Conservation (phyloP, 257 asterid species). For the Galeopsis tetrahit region DNA sequence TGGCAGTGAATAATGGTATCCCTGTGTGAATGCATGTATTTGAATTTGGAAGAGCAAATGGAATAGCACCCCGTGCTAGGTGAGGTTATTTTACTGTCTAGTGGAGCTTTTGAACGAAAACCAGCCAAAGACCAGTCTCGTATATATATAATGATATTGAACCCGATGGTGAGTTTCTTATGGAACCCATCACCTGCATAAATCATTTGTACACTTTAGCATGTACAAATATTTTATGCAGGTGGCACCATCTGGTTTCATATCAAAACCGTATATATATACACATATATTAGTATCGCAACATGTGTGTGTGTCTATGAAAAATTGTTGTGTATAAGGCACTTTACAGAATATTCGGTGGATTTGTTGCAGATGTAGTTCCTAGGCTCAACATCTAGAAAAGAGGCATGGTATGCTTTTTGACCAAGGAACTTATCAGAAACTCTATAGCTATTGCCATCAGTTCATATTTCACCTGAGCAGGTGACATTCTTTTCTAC, state of each 20-base stretch:
- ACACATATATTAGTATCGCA: conserved; percentile 5
- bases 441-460: conserved; percentile 92
- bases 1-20: conserved; percentile 52
- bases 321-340: conserved; percentile 99
- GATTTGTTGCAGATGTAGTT: conserved; percentile 94
- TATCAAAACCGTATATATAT: too few relatives aligned
- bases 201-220: too few relatives aligned
- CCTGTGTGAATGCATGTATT: conserved; percentile 90
- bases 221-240: too few relatives aligned
- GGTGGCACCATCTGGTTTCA: too few relatives aligned
- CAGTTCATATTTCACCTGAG: conserved; percentile 82
- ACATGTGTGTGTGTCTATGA: conserved; percentile 32
- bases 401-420: conserved; percentile 92
- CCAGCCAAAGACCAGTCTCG: conserved; percentile 6
- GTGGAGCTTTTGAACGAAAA: conserved; percentile 4
- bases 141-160: too few relatives aligned
- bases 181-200: too few relatives aligned
- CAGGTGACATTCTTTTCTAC: conserved; percentile 67
- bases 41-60: conserved; percentile 98
- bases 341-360: conserved; percentile 91
- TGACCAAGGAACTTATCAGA: conserved; percentile 76
- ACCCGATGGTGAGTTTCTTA: too few relatives aligned
- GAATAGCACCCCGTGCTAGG: conserved; percentile 99
- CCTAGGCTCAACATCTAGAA: conserved; percentile 78
- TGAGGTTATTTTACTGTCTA: conserved; percentile 30